Evolutionary conservation across 225 moss, liverwort and hornwort genomes (phyloP), one percentile per base, ranked within the genome.

Genomic region (Marchantia polymorpha): DNA sequence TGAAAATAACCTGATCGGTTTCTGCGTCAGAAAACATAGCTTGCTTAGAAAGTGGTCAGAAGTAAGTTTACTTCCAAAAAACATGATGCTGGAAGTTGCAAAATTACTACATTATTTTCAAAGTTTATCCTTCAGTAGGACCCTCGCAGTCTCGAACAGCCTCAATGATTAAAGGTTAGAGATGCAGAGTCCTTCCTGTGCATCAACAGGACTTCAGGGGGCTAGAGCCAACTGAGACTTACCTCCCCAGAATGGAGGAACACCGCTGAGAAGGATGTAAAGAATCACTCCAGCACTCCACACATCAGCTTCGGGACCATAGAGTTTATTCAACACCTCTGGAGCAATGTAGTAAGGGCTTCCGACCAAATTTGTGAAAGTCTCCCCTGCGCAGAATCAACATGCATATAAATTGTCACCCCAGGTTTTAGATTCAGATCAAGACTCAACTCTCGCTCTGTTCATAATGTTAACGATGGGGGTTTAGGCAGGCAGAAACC

Each of bases 261-360:
- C 65, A 65, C 77, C 77, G 31, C 77, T 77, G 1, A 77, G 77
- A 65, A 77, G 77, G 17, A 77, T 77, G 77, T 77, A 77, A 25
- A 77, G 77, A 64, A 77, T 77, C 19, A 77, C 77, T 17, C 77
- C 77, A 23, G 77, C 77, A 65, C 77, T 77, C 77, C 77, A 77
- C 13, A 77, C 30, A 65, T 77, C 77, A 52, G 77, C 77, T 52
- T 77, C 77, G 23, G 65, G 65, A 14, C 77, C 77, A 65, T 77
- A 77, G 23, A 7, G 52, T 52, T 51, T 77, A 30, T 64, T 67
- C 12, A 77, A 47, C 66, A 77, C 77, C 29, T 77, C 77, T 64
- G 77, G 77, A 77, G 77, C 77, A 29, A 77, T 77, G 65, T 77
- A 77, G 77, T 77, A 77, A 3, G 77, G 77, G 64, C 77, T 77